Evolutionary conservation across 176 grass and related monocot genomes (phyloP), one percentile per base, ranked within the genome.

Genomic region (Dendrocalamus sinicus): DNA sequence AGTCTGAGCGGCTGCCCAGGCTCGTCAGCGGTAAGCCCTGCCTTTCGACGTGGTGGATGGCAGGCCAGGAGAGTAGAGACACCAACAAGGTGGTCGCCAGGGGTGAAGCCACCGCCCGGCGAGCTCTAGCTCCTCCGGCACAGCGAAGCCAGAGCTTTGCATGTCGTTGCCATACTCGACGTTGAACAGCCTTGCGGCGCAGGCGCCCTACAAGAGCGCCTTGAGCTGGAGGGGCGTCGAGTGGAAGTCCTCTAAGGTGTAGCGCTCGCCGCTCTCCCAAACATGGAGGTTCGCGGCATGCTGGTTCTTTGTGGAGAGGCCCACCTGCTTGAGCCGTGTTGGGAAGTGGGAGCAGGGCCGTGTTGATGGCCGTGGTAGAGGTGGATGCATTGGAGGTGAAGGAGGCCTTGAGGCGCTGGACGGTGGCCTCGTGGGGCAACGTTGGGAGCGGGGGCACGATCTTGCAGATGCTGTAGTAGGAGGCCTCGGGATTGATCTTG

Each of bases 91-190:
- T 35, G 32, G 32, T 2, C 32, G 3, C 4, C 3, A 35, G 32
- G 32, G 3, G 32, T 0, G 32, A 3, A 35, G 3, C 32, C 32
- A 35, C 3, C 32, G 32, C 32, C 32, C 32, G 3, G 1, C 32
- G 3, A 84, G 51, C n/a, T 37, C 43, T 47, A 74, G 67, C 44
- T 76, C 82, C 22, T 80, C 78, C 61, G 40, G 88, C 53, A 67
- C 51, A 75, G 81, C 79, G 66, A 99, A 99, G 37, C 90, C 93
- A 5, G 96, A 99, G 52, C 94, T 94, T 0, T 94, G 94, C 94
- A 99, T 99, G 88, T 99, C 96, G 73, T 99, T 99, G 67, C 90
- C 96, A 60, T 99, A 99, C 89, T 99, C 96, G 22, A 99, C 92
- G 51, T 75, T 89, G 85, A 96, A 92, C 51, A 93, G 96, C 84